Evolutionary conservation across 768 basidiomycete genomes (phyloP), one percentile per base, ranked within the genome.

Genomic region (Xerocomellus intermedius): DNA sequence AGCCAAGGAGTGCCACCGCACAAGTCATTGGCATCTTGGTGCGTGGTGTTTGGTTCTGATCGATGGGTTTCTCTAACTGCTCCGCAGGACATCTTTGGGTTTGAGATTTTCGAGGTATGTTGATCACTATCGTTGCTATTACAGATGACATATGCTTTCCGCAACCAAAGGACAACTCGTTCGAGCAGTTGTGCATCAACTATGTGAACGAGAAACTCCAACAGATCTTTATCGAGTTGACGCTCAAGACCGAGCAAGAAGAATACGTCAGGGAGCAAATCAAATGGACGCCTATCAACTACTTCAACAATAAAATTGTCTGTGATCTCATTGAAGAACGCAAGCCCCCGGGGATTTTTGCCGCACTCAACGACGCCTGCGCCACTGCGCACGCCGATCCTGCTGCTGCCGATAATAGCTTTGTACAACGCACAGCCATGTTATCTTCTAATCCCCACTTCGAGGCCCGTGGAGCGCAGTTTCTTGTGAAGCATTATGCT

Each of bases 141-240:
- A 36, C 41, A 57, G 55, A 52, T 48, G 47, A 35, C 26, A 10
- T 21, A 56, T 35, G 8, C 26, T 9, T 48, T 50, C 17, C n/a
- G 17, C 43, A 48, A 63, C 88, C 30, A 21, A 62, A 94, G 89
- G 91, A 94, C 71, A 96, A 96, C 72, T 94, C 92, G 5, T 94
- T 95, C 67, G 94, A 95, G 69, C 94, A 99, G 73, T 84, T 99
- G 19, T 99, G 97, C 77, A 99, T 99, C 81, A 99, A 99, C 78
- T 99, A 99, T 65, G 97, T 98, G 76, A 99, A 99, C 79, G 97
- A 99, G 75, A 99, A 99, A 74, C 82, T 99, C 24, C 96, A 99
- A 65, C 96, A 96, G 69, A 99, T 98, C 66, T 99, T 99, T 76
- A 99, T 99, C 65, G 95, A 99, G 72, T 80, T 99, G 47, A 99